phyloP scores from a whole-genome alignment of 208 protist genomes.

The Sergeia podlipaevii region DNA sequence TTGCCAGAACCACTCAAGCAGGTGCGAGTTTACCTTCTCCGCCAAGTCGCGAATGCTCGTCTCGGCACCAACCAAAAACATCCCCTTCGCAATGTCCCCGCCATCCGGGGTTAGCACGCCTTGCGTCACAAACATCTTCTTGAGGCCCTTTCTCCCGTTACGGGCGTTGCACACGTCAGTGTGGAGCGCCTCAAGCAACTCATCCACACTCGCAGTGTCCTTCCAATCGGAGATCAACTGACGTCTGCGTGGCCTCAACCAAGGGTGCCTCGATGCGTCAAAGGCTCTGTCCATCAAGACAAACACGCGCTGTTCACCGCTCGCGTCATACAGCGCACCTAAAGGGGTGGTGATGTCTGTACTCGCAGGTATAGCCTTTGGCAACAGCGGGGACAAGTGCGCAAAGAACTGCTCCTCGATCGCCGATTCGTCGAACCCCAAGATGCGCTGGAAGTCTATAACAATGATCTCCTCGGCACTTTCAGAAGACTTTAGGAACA shows the following conservation, averaged over 20 bases:
- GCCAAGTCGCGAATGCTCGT: slow-evolving; percentile 19
- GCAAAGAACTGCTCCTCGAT: slow-evolving; percentile 17
- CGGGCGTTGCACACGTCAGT: neutral
- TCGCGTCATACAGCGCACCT: slow-evolving; percentile 15
- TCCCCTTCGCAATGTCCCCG: slow-evolving; percentile 14
- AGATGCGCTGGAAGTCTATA: slow-evolving; percentile 58
- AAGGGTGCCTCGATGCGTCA: slow-evolving; percentile 4
- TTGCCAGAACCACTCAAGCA: slow-evolving; percentile 35
- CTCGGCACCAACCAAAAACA: slow-evolving; percentile 8
- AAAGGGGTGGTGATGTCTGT: slow-evolving; percentile 39
- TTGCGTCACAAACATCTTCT: slow-evolving; percentile 38
- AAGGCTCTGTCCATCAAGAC: slow-evolving; percentile 29
- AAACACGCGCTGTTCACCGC: slow-evolving; percentile 29
- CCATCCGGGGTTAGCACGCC: slow-evolving; percentile 26
- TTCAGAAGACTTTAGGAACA: slow-evolving; percentile 15
- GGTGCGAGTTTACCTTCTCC: slow-evolving; percentile 17
- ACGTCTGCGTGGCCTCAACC: slow-evolving; percentile 11
- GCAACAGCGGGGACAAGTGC: slow-evolving; percentile 22
- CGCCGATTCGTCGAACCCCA: slow-evolving; percentile 6
- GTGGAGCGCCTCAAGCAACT: slow-evolving; percentile 20
- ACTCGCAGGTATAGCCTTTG: slow-evolving; percentile 3
- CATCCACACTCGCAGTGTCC: slow-evolving; percentile 12
- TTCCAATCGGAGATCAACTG: slow-evolving; percentile 35
- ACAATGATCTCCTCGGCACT: slow-evolving; percentile 38
- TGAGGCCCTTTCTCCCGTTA: neutral